Conservation (phyloP, 768 basidiomycete species). For the Floccularia luteovirens region DNA sequence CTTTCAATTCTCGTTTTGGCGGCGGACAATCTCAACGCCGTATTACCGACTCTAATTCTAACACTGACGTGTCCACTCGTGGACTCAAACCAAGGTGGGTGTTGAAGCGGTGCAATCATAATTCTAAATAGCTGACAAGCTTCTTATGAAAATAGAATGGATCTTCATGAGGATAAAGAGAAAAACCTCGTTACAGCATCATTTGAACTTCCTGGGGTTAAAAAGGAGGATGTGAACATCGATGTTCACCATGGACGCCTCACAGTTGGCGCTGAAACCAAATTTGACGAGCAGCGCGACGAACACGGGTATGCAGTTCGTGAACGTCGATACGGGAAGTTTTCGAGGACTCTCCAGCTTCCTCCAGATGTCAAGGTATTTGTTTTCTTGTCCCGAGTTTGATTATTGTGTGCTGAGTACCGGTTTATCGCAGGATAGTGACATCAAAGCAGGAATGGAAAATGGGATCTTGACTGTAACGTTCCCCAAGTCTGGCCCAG, state of each 20-base stretch:
- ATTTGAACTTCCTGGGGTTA: conserved; percentile 52
- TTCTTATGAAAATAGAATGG: conserved; percentile 30
- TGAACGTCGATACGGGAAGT: conserved; percentile 42
- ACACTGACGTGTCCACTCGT: not conserved
- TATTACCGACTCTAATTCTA: not conserved
- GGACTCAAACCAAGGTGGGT: not conserved
- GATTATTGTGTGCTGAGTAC: too few relatives aligned
- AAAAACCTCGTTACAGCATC: conserved; percentile 42
- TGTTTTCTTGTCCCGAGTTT: too few relatives aligned
- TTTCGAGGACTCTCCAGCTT: too few relatives aligned
- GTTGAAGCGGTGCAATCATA: too few relatives aligned
- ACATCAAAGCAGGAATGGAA: too few relatives aligned
- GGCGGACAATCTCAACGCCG: not conserved
- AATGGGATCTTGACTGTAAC: too few relatives aligned
- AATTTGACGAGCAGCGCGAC: conserved; percentile 20
- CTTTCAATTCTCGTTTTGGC: not conserved
- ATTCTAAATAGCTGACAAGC: not conserved
- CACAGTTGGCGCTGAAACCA: conserved; percentile 42
- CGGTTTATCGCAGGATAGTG: too few relatives aligned
- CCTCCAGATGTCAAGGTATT: too few relatives aligned
- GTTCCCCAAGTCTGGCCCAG: too few relatives aligned
- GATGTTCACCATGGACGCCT: conserved; percentile 44
- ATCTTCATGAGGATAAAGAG: conserved; percentile 41
- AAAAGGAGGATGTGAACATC: conserved; percentile 41
- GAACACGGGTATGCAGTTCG: conserved; percentile 30